Evolutionary conservation across 805 yeast species (phyloP), one percentile per base, ranked within the genome.

Genomic region (Komagataella ulmi): DNA sequence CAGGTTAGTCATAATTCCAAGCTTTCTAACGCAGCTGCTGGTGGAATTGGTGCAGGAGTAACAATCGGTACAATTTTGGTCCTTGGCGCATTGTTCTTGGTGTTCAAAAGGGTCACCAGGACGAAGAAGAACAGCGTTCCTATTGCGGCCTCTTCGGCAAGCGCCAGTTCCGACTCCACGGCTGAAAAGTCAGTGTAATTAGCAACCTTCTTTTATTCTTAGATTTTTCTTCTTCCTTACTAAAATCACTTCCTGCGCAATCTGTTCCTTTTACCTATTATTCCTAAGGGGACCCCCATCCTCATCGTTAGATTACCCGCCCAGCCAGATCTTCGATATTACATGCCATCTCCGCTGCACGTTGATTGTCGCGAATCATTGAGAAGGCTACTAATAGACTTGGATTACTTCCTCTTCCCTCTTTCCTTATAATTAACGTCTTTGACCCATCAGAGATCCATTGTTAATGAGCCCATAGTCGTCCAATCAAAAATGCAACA

Each of bases 1-100:
- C 21, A 36, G 2, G 8, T n/a, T 17, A 40, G 44, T n/a, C 40
- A 51, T 24, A 7, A 24, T 21, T 21, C 50, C 40, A 49, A 49
- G 6, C 58, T 71, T 49, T 49, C 66, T 6, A 60, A 65, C 17
- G 76, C 76, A 8, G 75, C 54, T 45, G 78, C 77, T 24, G 78
- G 78, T 52, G 78, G 77, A 52, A 72, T 74, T 55, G 79, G 79
- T 54, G 78, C 76, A 30, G 77, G 77, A 55, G 68, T 63, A 45
- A 69, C 72, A 40, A 60, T 74, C 51, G 73, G 70, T 52, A 76
- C 71, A 7, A 56, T 72, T 56, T 53, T 63, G 43, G 54, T 73
- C 30, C 44, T 63, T 17, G 75, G 69, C 49, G 65, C 57, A 17
- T 50, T 61, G 8, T 44, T 44, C 18, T n/a, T 44, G 19, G 12